phyloP scores from a whole-genome alignment of 2,329 filamentous ascomycete genomes.

The Zopfia rhizophila region DNA sequence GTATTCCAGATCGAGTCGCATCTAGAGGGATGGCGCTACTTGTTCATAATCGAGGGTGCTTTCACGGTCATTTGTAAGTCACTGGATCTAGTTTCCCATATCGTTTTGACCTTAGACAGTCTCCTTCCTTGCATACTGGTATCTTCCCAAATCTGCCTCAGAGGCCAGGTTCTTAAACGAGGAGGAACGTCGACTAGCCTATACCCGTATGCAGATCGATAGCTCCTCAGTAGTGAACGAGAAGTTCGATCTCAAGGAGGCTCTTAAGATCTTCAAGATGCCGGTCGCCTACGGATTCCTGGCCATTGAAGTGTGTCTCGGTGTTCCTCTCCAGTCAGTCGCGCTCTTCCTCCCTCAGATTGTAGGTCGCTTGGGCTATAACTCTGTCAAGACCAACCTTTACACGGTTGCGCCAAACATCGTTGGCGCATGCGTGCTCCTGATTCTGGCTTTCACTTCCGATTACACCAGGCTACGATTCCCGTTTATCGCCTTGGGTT shows the following conservation, averaged over 20 bases:
- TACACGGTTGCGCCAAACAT: slow-evolving; percentile 86
- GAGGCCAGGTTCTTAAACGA: slow-evolving; percentile 72
- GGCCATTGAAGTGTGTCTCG: slow-evolving; percentile 67
- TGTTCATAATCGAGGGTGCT: slow-evolving; percentile 70
- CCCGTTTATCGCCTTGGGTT: slow-evolving; percentile 79
- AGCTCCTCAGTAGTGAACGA: slow-evolving; percentile 72
- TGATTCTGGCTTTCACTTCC: slow-evolving; percentile 76
- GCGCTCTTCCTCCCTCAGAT: slow-evolving; percentile 69
- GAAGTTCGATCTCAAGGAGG: slow-evolving; percentile 63
- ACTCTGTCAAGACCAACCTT: slow-evolving; percentile 75
- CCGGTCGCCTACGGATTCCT: slow-evolving; percentile 66
- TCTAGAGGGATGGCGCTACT: slow-evolving; percentile 71
- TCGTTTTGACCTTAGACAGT: slow-evolving; percentile 34
- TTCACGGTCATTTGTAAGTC: slow-evolving; percentile 65
- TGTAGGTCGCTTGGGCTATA: slow-evolving; percentile 62
- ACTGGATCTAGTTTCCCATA: too few species aligned
- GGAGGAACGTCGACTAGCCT: slow-evolving; percentile 74
- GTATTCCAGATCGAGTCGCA: slow-evolving; percentile 67
- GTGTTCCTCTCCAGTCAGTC: slow-evolving; percentile 68
- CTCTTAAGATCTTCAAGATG: slow-evolving; percentile 64
- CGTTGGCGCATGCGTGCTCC: slow-evolving; percentile 75
- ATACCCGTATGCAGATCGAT: slow-evolving; percentile 79
- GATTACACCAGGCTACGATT: slow-evolving; percentile 74
- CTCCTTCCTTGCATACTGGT: slow-evolving; percentile 73
- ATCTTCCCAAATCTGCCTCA: slow-evolving; percentile 72